phyloP scores from a whole-genome alignment of 345 rosid genomes.

The Sapria himalayana region DNA sequence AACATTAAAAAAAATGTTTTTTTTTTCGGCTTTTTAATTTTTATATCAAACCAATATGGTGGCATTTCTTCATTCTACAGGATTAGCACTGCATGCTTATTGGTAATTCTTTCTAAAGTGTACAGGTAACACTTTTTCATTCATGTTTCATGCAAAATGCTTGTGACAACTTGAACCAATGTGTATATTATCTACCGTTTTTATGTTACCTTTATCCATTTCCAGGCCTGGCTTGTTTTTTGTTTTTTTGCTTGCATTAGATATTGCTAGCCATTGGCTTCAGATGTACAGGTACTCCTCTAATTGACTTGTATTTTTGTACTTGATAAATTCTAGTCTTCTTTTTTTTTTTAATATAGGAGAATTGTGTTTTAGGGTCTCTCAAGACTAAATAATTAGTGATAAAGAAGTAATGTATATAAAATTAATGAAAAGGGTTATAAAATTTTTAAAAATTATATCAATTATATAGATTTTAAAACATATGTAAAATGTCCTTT shows the following conservation, averaged over 20 bases:
- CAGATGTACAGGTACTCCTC: constrained; percentile 98
- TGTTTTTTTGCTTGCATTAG: constrained; percentile 66
- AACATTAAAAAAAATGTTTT: not conserved
- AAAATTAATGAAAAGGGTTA: too few species aligned
- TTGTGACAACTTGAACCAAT: not conserved
- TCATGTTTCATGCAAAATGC: not conserved
- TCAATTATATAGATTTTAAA: too few species aligned
- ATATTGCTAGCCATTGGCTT: constrained; percentile 87
- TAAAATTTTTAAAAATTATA: too few species aligned
- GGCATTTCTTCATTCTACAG: constrained; percentile 20
- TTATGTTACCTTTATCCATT: too few species aligned
- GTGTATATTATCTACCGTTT: not conserved
- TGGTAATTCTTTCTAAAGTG: constrained; percentile 75
- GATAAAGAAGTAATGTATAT: too few species aligned
- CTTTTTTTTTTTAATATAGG: not conserved
- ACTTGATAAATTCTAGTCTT: too few species aligned
- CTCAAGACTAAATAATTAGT: too few species aligned
- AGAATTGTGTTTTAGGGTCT: not conserved
- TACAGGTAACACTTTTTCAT: constrained; percentile 26
- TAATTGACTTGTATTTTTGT: too few species aligned
- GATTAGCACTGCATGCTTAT: constrained; percentile 88
- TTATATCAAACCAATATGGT: constrained; percentile 8
- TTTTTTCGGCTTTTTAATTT: too few species aligned
- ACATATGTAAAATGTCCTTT: too few species aligned
- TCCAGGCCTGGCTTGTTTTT: constrained; percentile 89